phyloP scores from a whole-genome alignment of 495 filamentous ascomycete genomes.

The Delitschia confertaspora region DNA sequence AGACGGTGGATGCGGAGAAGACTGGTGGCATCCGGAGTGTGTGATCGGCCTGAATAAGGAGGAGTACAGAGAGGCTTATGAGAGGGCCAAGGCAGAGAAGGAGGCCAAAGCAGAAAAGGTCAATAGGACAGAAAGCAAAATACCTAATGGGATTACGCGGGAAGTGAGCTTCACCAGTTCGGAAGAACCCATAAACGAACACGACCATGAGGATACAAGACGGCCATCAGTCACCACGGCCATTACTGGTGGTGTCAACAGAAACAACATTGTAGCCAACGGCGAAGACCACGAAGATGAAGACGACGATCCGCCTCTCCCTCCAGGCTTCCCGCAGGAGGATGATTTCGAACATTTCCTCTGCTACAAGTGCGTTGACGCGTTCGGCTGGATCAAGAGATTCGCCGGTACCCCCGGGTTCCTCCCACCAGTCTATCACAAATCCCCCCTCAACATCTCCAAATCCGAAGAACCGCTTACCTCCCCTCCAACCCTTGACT shows the following conservation, averaged over 20 bases:
- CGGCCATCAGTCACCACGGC: constrained; percentile 12
- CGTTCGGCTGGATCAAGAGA: constrained; percentile 82
- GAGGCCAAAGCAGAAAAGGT: constrained; percentile 3
- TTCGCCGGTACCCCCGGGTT: constrained; percentile 84
- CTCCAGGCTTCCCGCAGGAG: constrained; percentile 78
- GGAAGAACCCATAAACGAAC: constrained; percentile 12
- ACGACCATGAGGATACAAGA: constrained; percentile 8
- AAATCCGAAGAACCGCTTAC: constrained; percentile 20
- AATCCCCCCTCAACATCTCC: constrained; percentile 10
- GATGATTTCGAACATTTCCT: constrained; percentile 83
- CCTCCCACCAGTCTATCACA: constrained; percentile 54
- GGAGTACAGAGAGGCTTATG: constrained; percentile 33
- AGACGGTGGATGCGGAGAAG: constrained; percentile 87
- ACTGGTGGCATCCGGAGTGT: constrained; percentile 98
- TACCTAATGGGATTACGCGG: constrained; percentile 11
- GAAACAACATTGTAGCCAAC: constrained; percentile 17
- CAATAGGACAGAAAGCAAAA: constrained; percentile 7
- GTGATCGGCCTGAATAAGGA: constrained; percentile 63
- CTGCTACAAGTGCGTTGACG: constrained; percentile 87
- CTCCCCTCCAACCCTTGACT: constrained; percentile 3
- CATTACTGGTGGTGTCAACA: constrained; percentile 10
- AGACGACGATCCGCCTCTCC: constrained; percentile 51
- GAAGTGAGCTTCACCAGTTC: constrained; percentile 19
- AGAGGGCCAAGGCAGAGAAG: constrained; percentile 12
- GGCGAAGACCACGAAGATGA: constrained; percentile 13